Conservation (phyloP, 805 yeast species). For the Wickerhamiella qilinensis region DNA sequence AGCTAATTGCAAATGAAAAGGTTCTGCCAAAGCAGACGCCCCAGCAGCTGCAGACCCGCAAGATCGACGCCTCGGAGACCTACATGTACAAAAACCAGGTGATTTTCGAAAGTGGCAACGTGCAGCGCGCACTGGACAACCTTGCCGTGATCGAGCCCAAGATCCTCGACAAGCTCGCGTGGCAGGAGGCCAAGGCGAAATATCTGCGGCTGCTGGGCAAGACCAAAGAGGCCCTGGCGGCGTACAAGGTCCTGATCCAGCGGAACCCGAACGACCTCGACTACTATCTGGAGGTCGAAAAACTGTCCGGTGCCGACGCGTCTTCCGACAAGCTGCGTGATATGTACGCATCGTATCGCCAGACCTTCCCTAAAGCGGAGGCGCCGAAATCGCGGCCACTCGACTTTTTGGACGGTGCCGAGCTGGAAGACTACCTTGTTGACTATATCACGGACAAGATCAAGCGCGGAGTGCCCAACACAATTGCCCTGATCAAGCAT, state of each 20-base stretch:
- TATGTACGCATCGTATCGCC: slow-evolving; percentile 48
- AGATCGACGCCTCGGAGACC: slow-evolving; percentile 70
- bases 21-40: slow-evolving; percentile 29
- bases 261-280: slow-evolving; percentile 69
- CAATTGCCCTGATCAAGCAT: slow-evolving; percentile 68
- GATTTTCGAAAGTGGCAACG: slow-evolving; percentile 46
- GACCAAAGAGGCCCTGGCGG: slow-evolving; percentile 45
- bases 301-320: slow-evolving; percentile 38
- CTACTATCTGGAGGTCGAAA: slow-evolving; percentile 55
- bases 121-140: slow-evolving; percentile 44
- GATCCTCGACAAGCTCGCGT: slow-evolving; percentile 35
- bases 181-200: slow-evolving; percentile 50
- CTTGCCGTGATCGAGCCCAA: slow-evolving; percentile 25
- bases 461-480: slow-evolving; percentile 73
- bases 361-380: slow-evolving; percentile 70
- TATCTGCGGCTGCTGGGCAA: slow-evolving; percentile 43
- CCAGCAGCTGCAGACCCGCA: slow-evolving; percentile 24
- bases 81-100: slow-evolving; percentile 54
- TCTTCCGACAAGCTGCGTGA: slow-evolving; percentile 22
- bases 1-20: slow-evolving; percentile 37
- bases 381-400: slow-evolving; percentile 68
- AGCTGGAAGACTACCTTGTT: slow-evolving; percentile 27
- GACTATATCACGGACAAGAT: slow-evolving; percentile 46
- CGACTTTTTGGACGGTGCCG: slow-evolving; percentile 27
- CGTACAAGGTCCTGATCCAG: slow-evolving; percentile 53